Evolutionary conservation across 352 stramenopile genomes (phyloP).

Genomic region (Phytopythium ostracodes): DNA sequence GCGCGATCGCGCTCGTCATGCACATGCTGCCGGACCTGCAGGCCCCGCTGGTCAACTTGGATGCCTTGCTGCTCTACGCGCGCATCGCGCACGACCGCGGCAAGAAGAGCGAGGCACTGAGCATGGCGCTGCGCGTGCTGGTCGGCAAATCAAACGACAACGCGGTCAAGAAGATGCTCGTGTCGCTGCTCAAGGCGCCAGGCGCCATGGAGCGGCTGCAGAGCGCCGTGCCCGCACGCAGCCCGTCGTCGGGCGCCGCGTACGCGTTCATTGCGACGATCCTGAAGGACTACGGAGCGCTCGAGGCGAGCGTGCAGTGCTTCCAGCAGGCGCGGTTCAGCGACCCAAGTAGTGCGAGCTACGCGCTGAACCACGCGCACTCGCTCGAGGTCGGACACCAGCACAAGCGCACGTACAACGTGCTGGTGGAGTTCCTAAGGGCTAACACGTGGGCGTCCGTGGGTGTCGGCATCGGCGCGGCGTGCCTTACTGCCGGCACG

Average conservation of each 20-base stretch:
- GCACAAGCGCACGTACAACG: slow-evolving; percentile 40
- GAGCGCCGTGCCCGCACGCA: slow-evolving; percentile 28
- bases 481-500: slow-evolving; percentile 19
- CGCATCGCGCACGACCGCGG: slow-evolving; percentile 56
- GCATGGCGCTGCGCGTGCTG: slow-evolving; percentile 62
- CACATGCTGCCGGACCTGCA: slow-evolving; percentile 55
- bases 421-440: slow-evolving; percentile 36
- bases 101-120: slow-evolving; percentile 54
- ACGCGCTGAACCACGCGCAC: slow-evolving; percentile 68
- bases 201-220: slow-evolving; percentile 36
- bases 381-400: slow-evolving; percentile 40
- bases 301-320: slow-evolving; percentile 48
- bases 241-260: slow-evolving; percentile 42
- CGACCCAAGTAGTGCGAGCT: slow-evolving; percentile 40
- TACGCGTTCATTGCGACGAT: slow-evolving; percentile 78
- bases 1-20: slow-evolving; percentile 48
- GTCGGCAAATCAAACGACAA: slow-evolving; percentile 47
- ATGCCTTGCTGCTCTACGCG: slow-evolving; percentile 64
- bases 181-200: slow-evolving; percentile 30
- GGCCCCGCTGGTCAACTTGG: slow-evolving; percentile 43
- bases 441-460: slow-evolving; percentile 33
- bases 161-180: slow-evolving; percentile 48
- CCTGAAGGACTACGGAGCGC: slow-evolving; percentile 60
- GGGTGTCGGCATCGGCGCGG: slow-evolving; percentile 8
- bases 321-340: slow-evolving; percentile 46